Percentiles rank a stretch among this genome's conserved stretches.
Conservation (phyloP, 1,284 basidiomycete genomes). For the Pterulicium gracile region DNA sequence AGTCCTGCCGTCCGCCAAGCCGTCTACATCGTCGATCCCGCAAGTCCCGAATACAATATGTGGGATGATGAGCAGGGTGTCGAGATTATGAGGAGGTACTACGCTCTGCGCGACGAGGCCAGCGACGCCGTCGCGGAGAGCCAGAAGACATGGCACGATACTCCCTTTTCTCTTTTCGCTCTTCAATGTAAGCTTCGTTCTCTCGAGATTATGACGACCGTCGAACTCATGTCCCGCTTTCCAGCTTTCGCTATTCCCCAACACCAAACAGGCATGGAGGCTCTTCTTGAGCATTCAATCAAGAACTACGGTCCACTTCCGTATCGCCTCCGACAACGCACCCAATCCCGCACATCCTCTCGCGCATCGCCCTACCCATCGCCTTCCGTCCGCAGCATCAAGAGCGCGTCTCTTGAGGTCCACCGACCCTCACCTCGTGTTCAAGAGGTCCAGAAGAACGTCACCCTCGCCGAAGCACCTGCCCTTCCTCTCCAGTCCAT, state of each 20-base stretch:
- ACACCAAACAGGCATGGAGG: slow-evolving; percentile 55
- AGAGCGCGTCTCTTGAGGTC: slow-evolving; percentile 10
- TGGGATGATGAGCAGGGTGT: slow-evolving; percentile 60
- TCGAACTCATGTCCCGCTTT: slow-evolving; percentile 8
- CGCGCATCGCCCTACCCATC: slow-evolving; percentile 61
- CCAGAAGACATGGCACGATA: slow-evolving; percentile 54
- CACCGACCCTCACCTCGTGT: slow-evolving; percentile 20
- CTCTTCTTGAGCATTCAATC: slow-evolving; percentile 60
- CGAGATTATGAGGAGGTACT: slow-evolving; percentile 50
- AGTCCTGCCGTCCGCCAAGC: slow-evolving; percentile 27
- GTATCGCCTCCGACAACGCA: slow-evolving; percentile 47
- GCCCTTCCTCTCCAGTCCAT: slow-evolving; percentile 15
- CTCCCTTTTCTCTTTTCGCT: slow-evolving; percentile 59
- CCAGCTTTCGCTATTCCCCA: slow-evolving; percentile 62
- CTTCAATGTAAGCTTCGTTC: slow-evolving; percentile 48
- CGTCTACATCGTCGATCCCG: slow-evolving; percentile 47
- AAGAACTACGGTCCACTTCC: slow-evolving; percentile 60
- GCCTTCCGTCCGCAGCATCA: slow-evolving; percentile 9
- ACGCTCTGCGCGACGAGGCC: slow-evolving; percentile 59
- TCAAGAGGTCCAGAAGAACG: slow-evolving; percentile 29
- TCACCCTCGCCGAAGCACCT: slow-evolving; percentile 26
- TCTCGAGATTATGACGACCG: slow-evolving; percentile 2
- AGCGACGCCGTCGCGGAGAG: slow-evolving; percentile 58
- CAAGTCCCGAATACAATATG: slow-evolving; percentile 24
- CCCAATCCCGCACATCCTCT: slow-evolving; percentile 56